phyloP scores from a whole-genome alignment of 2,329 filamentous ascomycete species.

The Cladobotryum protrusum region DNA sequence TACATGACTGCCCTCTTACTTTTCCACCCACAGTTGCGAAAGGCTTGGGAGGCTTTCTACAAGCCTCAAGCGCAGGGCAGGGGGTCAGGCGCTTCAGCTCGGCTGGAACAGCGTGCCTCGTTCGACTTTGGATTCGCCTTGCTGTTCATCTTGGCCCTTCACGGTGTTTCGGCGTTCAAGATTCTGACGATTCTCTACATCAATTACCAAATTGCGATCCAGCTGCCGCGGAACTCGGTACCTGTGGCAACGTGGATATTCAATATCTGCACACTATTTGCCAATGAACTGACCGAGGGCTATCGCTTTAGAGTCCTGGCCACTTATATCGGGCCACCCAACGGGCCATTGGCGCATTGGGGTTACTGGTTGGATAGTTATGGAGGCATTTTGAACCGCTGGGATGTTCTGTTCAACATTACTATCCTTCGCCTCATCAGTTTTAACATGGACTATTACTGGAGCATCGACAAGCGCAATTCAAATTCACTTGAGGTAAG shows the following conservation, averaged over 20 bases:
- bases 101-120: constrained; percentile 62
- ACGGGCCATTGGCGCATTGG: constrained; percentile 48
- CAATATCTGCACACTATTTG: constrained; percentile 78
- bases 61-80: constrained; percentile 27
- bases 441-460: constrained; percentile 96
- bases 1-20: constrained; percentile 68
- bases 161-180: constrained; percentile 82
- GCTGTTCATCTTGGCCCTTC: constrained; percentile 70
- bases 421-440: constrained; percentile 89
- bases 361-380: constrained; percentile 70
- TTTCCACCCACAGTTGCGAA: constrained; percentile 73
- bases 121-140: constrained; percentile 82
- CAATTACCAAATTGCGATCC: constrained; percentile 75
- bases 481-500: constrained; percentile 76
- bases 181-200: constrained; percentile 70
- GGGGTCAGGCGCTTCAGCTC: constrained; percentile 43
- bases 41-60: constrained; percentile 56
- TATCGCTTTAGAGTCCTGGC: constrained; percentile 66
- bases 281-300: constrained; percentile 77
- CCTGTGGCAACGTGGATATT: constrained; percentile 81
- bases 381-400: constrained; percentile 78
- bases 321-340: constrained; percentile 38
- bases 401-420: constrained; percentile 98
- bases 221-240: constrained; percentile 62
- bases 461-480: constrained; percentile 64